A percentile compares a stretch with the other conserved stretches of the same genome.
Conservation (phyloP, 169 alveolate genomes). For the Toxoplasma gondii region DNA sequence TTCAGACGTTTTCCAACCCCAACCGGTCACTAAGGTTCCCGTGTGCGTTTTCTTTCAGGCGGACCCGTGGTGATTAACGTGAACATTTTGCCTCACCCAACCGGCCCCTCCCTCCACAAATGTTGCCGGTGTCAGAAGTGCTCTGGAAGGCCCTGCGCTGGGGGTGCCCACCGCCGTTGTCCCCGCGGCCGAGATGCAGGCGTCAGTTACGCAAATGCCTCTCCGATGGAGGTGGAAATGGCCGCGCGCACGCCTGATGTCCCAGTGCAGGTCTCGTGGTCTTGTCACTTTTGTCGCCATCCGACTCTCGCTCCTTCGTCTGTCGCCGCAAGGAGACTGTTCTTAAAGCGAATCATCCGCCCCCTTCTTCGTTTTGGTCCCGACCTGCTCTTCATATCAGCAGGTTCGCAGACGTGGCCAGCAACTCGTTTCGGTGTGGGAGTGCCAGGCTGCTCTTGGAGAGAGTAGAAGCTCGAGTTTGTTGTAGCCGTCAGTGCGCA, state of each 20-base stretch:
- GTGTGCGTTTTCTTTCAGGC: not conserved
- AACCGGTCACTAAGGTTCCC: too few relatives aligned
- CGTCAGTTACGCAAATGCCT: not conserved
- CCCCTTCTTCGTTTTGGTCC: conserved; percentile 51
- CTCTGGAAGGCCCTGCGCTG: not conserved
- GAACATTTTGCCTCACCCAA: conserved; percentile 29
- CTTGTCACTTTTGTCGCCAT: conserved; percentile 50
- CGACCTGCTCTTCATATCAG: conserved; percentile 58
- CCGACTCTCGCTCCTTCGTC: conserved; percentile 45
- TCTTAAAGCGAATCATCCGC: conserved; percentile 34
- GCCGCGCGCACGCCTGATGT: too few relatives aligned
- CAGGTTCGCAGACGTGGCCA: conserved; percentile 77
- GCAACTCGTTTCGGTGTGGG: too few relatives aligned
- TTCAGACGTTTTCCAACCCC: too few relatives aligned
- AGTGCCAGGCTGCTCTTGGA: too few relatives aligned
- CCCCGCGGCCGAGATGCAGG: not conserved
- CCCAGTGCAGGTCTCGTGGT: not conserved
- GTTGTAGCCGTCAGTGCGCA: too few relatives aligned
- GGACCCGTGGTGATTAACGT: conserved; percentile 64
- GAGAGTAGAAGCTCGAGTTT: too few relatives aligned
- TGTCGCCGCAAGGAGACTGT: conserved; percentile 36
- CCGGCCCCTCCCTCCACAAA: not conserved
- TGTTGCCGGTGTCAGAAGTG: conserved; percentile 28
- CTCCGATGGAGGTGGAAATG: too few relatives aligned
- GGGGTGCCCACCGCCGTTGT: not conserved